Evolutionary conservation across 2,329 filamentous ascomycete genomes (phyloP).

Genomic region (Aspergillus hortae): DNA sequence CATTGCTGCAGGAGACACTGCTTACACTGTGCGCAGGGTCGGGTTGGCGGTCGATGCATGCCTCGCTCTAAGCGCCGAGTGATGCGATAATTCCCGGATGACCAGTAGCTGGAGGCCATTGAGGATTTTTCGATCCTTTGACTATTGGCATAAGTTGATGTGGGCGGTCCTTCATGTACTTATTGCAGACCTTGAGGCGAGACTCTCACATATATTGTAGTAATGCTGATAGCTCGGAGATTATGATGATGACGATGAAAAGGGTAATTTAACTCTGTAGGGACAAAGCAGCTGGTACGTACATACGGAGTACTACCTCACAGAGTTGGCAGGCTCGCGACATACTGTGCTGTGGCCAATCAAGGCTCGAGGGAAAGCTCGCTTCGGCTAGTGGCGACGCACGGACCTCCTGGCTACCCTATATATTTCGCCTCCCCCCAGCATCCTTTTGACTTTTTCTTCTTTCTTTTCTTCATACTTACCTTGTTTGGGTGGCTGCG

Average conservation of each 20-base stretch:
- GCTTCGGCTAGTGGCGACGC: neutral
- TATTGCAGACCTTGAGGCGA: conserved; percentile 1
- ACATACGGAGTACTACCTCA: too few species aligned
- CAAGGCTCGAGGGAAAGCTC: neutral
- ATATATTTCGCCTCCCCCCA: neutral
- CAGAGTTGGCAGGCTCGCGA: too few species aligned
- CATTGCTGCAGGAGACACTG: neutral
- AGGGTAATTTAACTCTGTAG: neutral
- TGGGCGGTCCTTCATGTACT: conserved; percentile 4
- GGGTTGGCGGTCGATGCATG: conserved; percentile 83
- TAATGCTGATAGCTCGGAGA: neutral
- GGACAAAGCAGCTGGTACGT: too few species aligned
- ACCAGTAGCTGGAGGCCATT: neutral
- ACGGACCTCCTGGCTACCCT: neutral
- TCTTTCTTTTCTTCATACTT: conserved; percentile 50
- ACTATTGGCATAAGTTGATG: neutral
- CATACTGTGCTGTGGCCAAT: neutral
- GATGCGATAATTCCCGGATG: conserved; percentile 10
- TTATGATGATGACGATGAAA: neutral
- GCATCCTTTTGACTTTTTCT: conserved; percentile 17
- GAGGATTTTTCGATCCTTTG: neutral
- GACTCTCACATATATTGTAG: neutral
- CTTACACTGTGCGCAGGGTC: conserved; percentile 53
- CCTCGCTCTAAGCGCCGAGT: conserved; percentile 61
- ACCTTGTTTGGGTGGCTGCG: conserved; percentile 49